Conservation (phyloP, 305 asterid species). For the Solanum hybrid region DNA sequence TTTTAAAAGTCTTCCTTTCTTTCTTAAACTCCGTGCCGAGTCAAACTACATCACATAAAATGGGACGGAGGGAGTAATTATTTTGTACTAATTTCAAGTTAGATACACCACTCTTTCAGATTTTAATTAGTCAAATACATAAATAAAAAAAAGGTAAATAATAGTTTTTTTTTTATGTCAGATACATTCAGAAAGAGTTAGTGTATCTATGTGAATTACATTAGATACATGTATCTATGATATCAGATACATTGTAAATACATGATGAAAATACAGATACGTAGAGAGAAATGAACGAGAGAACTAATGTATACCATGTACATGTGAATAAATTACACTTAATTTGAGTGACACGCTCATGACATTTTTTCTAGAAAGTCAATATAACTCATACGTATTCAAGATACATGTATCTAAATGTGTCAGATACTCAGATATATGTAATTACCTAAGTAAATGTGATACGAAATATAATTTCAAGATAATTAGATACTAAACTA, state of each 20-base stretch:
- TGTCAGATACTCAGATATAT: no score
- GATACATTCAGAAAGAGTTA: neutral
- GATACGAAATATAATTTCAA: neutral
- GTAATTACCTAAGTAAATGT: neutral
- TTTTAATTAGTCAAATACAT: neutral
- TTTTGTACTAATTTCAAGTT: neutral
- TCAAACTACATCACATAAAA: no score
- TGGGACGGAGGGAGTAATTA: neutral
- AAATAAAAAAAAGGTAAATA: neutral
- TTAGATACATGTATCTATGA: neutral
- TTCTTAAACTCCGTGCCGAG: no score
- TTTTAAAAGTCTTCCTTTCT: no score
- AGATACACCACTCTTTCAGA: neutral
- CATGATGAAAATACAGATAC: neutral
- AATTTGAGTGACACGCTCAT: neutral
- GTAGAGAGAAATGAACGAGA: neutral
- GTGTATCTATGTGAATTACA: neutral
- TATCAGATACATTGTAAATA: neutral
- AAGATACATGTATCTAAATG: neutral
- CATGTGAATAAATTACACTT: neutral
- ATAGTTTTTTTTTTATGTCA: neutral
- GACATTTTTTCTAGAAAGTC: neutral
- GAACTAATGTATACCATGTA: neutral
- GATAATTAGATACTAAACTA: neutral
- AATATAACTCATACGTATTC: neutral